Evolutionary conservation across 1,139 yeast species (phyloP), one percentile per base, ranked within the genome.

Genomic region (Suhomyces wounanorum): DNA sequence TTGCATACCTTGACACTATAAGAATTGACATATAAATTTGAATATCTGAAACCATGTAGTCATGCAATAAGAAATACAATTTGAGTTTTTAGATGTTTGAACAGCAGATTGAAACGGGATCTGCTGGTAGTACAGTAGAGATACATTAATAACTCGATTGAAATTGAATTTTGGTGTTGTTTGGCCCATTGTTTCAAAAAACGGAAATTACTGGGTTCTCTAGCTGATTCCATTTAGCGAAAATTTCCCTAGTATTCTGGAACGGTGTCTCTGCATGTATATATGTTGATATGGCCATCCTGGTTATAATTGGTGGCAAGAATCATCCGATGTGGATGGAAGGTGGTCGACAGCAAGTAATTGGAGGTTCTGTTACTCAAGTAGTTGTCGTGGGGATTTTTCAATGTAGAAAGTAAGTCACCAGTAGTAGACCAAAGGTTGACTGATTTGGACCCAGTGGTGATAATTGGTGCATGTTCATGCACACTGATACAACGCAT

Each of bases 251-350:
- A 72, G 55, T 72, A 76, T 54, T 76, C 81, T 21, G 69, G 69
- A 3, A 73, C 60, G 28, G 72, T 67, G 49, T 77, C 81, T 16
- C 65, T 62, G 61, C 82, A 77, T 23, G 65, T 59, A 59, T 87
- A 89, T 25, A 92, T 73, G 57, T 83, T 83, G 44, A 92, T 84
- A 57, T 81, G 82, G 1, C 92, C 79, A 62, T 89, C 96, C 62
- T 89, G 96, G 51, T 85, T 81, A 63, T 88, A 88, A 60, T 87
- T 86, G 0, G 90, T 89, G 1, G 97, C 98, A 66, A 94, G 66
- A 81, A 89, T 83, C 96, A 94, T 89, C 55, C 95, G 76, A 65
- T 95, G 99, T 1, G 99, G 99, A 65, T 94, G 99, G 66, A 94
- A 83, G 0, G 87, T 78, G 54, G 91, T 68, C 11, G 84, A 75